A percentile compares a stretch with the other conserved stretches of the same genome.
Evolutionary conservation across 1,284 basidiomycete species (phyloP).

Genomic region (Chalciporus sp.): DNA sequence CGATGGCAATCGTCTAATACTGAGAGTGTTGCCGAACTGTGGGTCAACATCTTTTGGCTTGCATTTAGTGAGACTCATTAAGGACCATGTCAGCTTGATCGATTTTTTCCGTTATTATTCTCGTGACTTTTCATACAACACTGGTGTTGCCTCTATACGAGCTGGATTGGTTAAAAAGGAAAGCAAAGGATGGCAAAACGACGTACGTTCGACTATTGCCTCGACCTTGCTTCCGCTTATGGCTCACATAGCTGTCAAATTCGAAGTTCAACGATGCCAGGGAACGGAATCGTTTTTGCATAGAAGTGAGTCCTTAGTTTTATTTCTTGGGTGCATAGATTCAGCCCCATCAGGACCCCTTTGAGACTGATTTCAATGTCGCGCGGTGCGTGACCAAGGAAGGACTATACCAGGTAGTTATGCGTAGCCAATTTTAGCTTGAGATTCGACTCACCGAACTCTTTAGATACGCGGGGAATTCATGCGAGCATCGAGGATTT

Average conservation of each 20-base stretch:
- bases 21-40: slow-evolving; percentile 93
- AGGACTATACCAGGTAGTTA: slow-evolving; percentile 83
- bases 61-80: slow-evolving; percentile 14
- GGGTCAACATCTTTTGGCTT: slow-evolving; percentile 31
- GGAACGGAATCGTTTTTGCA: slow-evolving; percentile 91
- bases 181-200: slow-evolving; percentile 90
- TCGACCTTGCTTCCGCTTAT: slow-evolving; percentile 3
- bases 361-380: slow-evolving; percentile 95
- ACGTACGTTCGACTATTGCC: slow-evolving; percentile 52
- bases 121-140: slow-evolving; percentile 91
- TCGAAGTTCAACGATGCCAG: slow-evolving; percentile 72
- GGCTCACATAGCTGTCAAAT: slow-evolving; percentile 39
- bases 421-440: background rate
- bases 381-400: slow-evolving; percentile 96
- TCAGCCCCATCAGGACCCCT: slow-evolving; percentile 77
- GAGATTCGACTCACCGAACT: background rate
- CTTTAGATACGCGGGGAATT: slow-evolving; percentile 96
- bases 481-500: slow-evolving; percentile 91
- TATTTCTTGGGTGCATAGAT: slow-evolving; percentile 10
- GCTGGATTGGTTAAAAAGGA: slow-evolving; percentile 91
- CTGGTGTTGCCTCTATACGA: slow-evolving; percentile 89
- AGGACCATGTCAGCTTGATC: slow-evolving; percentile 64
- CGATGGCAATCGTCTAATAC: slow-evolving; percentile 94
- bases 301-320: slow-evolving; percentile 66
- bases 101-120: slow-evolving; percentile 98